Percentiles rank a stretch among this genome's conserved stretches.
Evolutionary conservation across 805 yeast genomes (phyloP).

Genomic region (Peterozyma xylosa): DNA sequence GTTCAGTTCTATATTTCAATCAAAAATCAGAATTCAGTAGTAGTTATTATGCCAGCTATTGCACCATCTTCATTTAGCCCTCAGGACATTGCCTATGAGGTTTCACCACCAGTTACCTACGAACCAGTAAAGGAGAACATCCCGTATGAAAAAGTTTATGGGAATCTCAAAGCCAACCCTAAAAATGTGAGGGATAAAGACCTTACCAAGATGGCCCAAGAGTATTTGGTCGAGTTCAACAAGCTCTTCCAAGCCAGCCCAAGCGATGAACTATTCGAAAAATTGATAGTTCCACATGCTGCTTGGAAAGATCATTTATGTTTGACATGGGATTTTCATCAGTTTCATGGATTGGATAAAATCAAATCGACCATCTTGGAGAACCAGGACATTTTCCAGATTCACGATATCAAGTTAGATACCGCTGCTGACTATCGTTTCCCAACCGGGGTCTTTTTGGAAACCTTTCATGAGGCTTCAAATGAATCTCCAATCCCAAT

Average conservation of each 20-base stretch:
- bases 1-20: too few relatives aligned
- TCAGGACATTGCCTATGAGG: conserved; percentile 11
- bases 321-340: conserved; percentile 24
- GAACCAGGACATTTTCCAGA: conserved; percentile 13
- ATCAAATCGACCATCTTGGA: conserved; percentile 15
- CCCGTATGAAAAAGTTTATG: conserved; percentile 10
- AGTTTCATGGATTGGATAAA: conserved; percentile 21
- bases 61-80: conserved; percentile 3
- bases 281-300: conserved; percentile 19
- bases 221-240: conserved; percentile 14
- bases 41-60: conserved; percentile 5
- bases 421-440: conserved; percentile 19
- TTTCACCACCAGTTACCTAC: conserved; percentile 13
- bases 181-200: conserved; percentile 5
- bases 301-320: conserved; percentile 31
- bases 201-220: conserved; percentile 4
- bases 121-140: conserved; percentile 11
- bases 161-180: conserved; percentile 9
- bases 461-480: conserved; percentile 20
- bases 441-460: conserved; percentile 22
- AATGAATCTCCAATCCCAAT: conserved; percentile 19
- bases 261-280: conserved; percentile 11
- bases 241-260: neutral
- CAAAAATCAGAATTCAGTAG: too few relatives aligned
- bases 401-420: conserved; percentile 22